These are phyloP conservation scores for Vanrija humicola DNA, from an alignment of 1,284 basidiomycete genomes.

Conservation along the genomic window DNA sequence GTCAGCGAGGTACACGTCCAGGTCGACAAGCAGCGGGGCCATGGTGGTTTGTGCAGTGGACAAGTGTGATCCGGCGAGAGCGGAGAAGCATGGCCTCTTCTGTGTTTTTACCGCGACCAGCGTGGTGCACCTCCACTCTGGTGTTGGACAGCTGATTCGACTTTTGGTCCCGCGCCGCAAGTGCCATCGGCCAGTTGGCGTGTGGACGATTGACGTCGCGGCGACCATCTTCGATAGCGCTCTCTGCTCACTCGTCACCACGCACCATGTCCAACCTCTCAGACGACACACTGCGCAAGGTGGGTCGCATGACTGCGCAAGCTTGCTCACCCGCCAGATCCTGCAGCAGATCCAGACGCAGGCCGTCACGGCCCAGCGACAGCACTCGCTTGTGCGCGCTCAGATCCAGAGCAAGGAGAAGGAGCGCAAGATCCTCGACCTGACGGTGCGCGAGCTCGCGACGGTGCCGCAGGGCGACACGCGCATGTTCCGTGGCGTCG, in stretches of 20 bases:
- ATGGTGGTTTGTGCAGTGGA: slow-evolving; percentile 1
- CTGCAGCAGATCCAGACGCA: slow-evolving; percentile 83
- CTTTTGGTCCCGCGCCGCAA: neutral
- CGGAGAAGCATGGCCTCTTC: slow-evolving; percentile 2
- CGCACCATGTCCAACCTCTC: slow-evolving; percentile 65
- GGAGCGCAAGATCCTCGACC: slow-evolving; percentile 77
- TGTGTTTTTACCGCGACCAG: neutral
- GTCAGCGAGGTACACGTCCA: slow-evolving; percentile 65
- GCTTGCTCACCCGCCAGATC: slow-evolving; percentile 59
- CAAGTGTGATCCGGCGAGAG: neutral
- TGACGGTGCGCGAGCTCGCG: slow-evolving; percentile 59
- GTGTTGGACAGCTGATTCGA: neutral
- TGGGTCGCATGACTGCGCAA: slow-evolving; percentile 43
- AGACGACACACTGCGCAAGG: slow-evolving; percentile 82
- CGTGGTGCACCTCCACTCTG: neutral
- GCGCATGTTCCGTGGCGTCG: slow-evolving; percentile 82
- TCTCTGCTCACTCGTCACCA: neutral
- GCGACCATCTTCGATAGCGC: too few relatives aligned
- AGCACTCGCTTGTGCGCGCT: slow-evolving; percentile 65
- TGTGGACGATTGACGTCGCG: neutral
- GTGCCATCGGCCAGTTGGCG: neutral
- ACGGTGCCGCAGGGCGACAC: slow-evolving; percentile 52
- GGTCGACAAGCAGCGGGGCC: slow-evolving; percentile 54
- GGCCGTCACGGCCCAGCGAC: slow-evolving; percentile 72
- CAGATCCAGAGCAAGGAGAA: slow-evolving; percentile 74